These are phyloP conservation scores for Geotrichum australiense DNA, from an alignment of 1,139 yeast species.

Conservation along the genomic window DNA sequence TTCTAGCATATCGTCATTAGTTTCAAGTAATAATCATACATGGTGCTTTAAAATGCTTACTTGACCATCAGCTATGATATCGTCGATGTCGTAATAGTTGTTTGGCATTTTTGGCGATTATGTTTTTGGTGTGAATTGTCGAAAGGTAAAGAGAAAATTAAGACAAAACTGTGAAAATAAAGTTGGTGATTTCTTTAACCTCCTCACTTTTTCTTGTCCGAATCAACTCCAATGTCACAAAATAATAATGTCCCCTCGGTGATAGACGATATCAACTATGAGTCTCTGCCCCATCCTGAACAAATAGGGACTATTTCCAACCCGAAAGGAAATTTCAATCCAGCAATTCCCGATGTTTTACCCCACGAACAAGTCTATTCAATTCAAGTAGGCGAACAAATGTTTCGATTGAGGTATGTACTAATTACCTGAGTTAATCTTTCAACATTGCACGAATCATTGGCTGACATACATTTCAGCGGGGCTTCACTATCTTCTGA, in stretches of 20 bases:
- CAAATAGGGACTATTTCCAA: conserved; percentile 18
- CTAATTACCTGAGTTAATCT: conserved; percentile 42
- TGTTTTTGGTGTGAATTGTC: conserved; percentile 1
- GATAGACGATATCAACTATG: conserved; percentile 11
- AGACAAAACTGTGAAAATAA: neutral
- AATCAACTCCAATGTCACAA: neutral
- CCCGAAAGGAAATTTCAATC: conserved; percentile 35
- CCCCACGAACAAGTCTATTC: conserved; percentile 60
- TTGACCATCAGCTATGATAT: conserved; percentile 67
- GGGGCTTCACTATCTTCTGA: conserved; percentile 86
- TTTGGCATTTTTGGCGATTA: conserved; percentile 17
- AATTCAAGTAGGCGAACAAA: conserved; percentile 62
- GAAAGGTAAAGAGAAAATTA: neutral
- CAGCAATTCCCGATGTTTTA: conserved; percentile 49
- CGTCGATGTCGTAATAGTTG: conserved; percentile 77
- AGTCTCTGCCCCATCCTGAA: conserved; percentile 9
- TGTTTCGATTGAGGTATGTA: conserved; percentile 24
- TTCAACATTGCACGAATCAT: neutral
- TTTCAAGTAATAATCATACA: neutral
- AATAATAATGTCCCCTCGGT: neutral
- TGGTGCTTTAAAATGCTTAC: too few relatives aligned
- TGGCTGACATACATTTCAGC: conserved; percentile 34
- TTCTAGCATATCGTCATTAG: conserved; percentile 38
- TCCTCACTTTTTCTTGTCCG: neutral
- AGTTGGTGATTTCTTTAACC: neutral